Evolutionary conservation across 352 stramenopile genomes (phyloP).

Genomic region (Aphanomyces euteiches): DNA sequence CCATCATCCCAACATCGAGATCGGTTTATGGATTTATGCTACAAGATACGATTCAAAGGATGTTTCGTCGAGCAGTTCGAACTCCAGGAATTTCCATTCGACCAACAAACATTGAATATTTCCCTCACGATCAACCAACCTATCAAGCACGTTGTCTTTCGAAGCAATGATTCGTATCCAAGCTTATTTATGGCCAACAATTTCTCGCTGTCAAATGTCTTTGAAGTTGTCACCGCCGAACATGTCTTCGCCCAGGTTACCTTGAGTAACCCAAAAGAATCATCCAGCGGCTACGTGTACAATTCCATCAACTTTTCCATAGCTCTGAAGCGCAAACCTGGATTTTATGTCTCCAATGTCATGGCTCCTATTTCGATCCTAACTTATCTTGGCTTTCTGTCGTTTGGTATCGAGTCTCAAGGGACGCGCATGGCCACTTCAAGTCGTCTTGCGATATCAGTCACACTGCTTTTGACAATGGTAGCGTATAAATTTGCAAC

Average conservation of each 20-base stretch:
- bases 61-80: conserved; percentile 22
- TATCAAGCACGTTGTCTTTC: not conserved
- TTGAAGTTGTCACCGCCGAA: conserved; percentile 31
- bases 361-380: conserved; percentile 35
- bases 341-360: conserved; percentile 38
- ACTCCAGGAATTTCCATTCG: conserved; percentile 21
- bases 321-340: conserved; percentile 34
- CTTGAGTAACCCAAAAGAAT: conserved; percentile 30
- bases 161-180: conserved; percentile 17
- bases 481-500: conserved; percentile 40
- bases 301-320: conserved; percentile 17
- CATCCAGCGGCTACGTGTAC: conserved; percentile 9
- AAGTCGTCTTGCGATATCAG: conserved; percentile 33
- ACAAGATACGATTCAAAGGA: conserved; percentile 16
- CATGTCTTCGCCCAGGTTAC: conserved; percentile 17
- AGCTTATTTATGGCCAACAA: conserved; percentile 26
- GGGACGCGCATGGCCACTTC: conserved; percentile 20
- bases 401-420: conserved; percentile 33
- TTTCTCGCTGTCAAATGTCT: conserved; percentile 29
- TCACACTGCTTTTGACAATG: conserved; percentile 39
- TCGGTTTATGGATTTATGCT: conserved; percentile 3
- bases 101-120: conserved; percentile 9
- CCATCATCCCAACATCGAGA: not conserved
- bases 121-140: conserved; percentile 12
- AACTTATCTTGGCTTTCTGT: conserved; percentile 33